Evolutionary conservation across 176 grass and related monocot genomes (phyloP).

Genomic region (Secale cereale): DNA sequence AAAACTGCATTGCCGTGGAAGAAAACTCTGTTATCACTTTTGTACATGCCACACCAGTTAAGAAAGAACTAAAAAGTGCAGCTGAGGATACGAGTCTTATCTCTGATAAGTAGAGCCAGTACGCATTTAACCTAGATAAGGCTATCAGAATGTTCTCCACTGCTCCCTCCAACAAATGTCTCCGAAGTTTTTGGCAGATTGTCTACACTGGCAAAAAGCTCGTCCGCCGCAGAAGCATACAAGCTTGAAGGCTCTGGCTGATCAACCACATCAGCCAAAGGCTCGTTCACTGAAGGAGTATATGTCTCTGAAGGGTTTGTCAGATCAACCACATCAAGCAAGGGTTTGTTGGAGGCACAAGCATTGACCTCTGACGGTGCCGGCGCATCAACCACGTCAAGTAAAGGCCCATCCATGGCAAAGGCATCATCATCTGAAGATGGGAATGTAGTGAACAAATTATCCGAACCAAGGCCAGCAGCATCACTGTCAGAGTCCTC

Average conservation of each 20-base stretch:
- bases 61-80: constrained; percentile 13
- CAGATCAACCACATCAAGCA: constrained; percentile 27
- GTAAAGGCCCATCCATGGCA: not conserved
- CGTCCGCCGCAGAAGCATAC: not conserved
- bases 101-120: not conserved
- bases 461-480: constrained; percentile 16
- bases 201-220: not conserved
- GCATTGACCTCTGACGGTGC: not conserved
- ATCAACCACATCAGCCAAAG: constrained; percentile 11
- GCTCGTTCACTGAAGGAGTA: not conserved
- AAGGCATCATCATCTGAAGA: constrained; percentile 36
- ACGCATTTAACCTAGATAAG: constrained; percentile 33
- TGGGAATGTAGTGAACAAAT: constrained; percentile 27
- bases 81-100: not conserved
- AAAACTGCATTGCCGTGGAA: not conserved
- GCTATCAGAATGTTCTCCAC: constrained; percentile 27
- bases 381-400: not conserved
- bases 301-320: constrained; percentile 3
- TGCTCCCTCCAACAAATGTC: constrained; percentile 20
- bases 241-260: not conserved
- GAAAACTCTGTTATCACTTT: not conserved
- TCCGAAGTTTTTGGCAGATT: constrained; percentile 11
- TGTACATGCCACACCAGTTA: constrained; percentile 31
- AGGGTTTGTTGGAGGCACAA: constrained; percentile 1
- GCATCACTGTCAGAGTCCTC: not conserved